Conservation (phyloP, 345 rosid genomes). For the Boechera divaricarpa region DNA sequence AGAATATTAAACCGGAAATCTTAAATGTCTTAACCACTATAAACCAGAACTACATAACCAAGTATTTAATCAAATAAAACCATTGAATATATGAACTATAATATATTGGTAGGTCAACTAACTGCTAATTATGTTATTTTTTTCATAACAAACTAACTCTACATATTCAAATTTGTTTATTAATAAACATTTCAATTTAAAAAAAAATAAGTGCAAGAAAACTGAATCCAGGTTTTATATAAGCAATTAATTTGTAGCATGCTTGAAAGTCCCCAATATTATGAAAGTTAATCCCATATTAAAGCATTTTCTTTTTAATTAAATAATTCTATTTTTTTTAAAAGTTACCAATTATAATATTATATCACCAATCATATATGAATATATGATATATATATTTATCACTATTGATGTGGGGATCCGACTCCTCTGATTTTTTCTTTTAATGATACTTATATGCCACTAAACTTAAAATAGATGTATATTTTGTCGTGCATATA, state of each 20-base stretch:
- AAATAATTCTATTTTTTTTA: not conserved
- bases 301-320: not conserved
- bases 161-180: constrained; percentile 1
- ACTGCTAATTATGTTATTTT: constrained; percentile 13
- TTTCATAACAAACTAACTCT: constrained; percentile 15
- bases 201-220: constrained; percentile 6
- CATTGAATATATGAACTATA: too few species aligned
- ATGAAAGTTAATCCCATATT: too few species aligned
- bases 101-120: constrained; percentile 37
- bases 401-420: constrained; percentile 28
- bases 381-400: constrained; percentile 1
- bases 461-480: constrained; percentile 31
- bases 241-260: not conserved
- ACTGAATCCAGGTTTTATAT: constrained; percentile 19
- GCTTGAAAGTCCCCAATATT: too few species aligned
- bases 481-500: constrained; percentile 11
- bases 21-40: too few species aligned
- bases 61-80: too few species aligned
- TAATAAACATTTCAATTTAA: not conserved
- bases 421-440: constrained; percentile 39
- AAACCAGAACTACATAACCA: too few species aligned
- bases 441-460: not conserved
- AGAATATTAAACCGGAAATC: too few species aligned
- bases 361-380: not conserved
- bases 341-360: not conserved